phyloP scores from a whole-genome alignment of 2,329 filamentous ascomycete genomes.

The Ophiostoma piceae region DNA sequence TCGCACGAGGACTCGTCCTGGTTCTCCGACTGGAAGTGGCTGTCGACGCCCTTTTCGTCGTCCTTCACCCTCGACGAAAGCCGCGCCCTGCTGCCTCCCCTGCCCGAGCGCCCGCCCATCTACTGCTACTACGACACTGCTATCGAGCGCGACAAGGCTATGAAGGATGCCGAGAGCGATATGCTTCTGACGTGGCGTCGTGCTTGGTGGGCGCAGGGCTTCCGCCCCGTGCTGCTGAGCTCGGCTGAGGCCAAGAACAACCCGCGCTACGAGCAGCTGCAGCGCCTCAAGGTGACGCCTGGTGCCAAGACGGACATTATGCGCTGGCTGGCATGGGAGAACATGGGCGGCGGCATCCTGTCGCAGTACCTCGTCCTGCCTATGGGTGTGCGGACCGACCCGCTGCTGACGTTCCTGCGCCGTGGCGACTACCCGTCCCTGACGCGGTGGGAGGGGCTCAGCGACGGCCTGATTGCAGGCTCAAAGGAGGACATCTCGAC shows the following conservation, averaged over 20 bases:
- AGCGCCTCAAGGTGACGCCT: slow-evolving; percentile 55
- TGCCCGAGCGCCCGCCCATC: slow-evolving; percentile 63
- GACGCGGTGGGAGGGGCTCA: slow-evolving; percentile 68
- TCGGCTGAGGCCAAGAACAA: slow-evolving; percentile 77
- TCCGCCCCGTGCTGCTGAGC: slow-evolving; percentile 75
- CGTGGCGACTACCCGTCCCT: slow-evolving; percentile 68
- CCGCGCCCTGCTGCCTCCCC: slow-evolving; percentile 73
- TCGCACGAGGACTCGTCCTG: slow-evolving; percentile 73
- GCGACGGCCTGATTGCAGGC: slow-evolving; percentile 68
- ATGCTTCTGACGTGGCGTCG: slow-evolving; percentile 82
- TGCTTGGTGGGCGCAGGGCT: slow-evolving; percentile 94
- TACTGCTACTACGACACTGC: slow-evolving; percentile 87
- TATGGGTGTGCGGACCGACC: slow-evolving; percentile 71
- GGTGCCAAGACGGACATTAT: slow-evolving; percentile 65
- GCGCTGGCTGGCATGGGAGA: slow-evolving; percentile 88
- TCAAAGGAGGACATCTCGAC: slow-evolving; percentile 58
- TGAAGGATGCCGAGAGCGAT: slow-evolving; percentile 67
- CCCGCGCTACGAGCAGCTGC: slow-evolving; percentile 67
- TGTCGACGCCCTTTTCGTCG: slow-evolving; percentile 76
- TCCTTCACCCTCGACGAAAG: slow-evolving; percentile 74
- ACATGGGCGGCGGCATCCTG: slow-evolving; percentile 79
- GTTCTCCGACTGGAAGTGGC: slow-evolving; percentile 87
- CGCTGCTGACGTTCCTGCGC: slow-evolving; percentile 65
- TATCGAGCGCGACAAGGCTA: slow-evolving; percentile 55
- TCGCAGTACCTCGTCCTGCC: slow-evolving; percentile 75